Conservation (phyloP, 768 basidiomycete genomes). For the Exidia glandulosa region DNA sequence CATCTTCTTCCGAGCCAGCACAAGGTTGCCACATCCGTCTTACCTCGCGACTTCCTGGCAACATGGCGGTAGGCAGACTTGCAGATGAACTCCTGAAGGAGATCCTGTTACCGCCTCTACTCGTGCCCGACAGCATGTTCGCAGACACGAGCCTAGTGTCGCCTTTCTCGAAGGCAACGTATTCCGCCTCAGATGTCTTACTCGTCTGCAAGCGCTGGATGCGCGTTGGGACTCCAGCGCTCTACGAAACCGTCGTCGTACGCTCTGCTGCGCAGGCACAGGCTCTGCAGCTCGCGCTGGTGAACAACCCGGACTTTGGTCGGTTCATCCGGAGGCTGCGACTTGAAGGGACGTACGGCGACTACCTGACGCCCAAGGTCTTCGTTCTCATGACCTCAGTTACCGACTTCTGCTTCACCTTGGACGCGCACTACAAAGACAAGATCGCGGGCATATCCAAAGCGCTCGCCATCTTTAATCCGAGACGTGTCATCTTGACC, state of each 20-base stretch:
- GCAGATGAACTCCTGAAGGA: neutral
- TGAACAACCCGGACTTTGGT: neutral
- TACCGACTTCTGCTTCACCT: neutral
- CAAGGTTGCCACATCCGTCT: too few species aligned
- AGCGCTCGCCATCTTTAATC: neutral
- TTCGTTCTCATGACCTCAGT: neutral
- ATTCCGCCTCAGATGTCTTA: neutral
- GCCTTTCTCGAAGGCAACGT: neutral
- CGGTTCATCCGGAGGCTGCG: neutral
- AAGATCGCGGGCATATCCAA: neutral
- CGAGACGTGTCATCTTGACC: neutral
- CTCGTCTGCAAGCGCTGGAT: neutral
- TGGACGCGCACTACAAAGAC: neutral
- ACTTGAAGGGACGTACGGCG: neutral
- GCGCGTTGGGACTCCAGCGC: neutral
- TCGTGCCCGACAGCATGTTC: neutral
- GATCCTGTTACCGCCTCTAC: neutral
- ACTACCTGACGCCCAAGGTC: neutral
- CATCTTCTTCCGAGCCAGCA: too few species aligned
- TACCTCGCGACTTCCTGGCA: too few species aligned
- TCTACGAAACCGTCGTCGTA: neutral
- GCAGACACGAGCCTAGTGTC: neutral
- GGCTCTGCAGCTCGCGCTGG: neutral
- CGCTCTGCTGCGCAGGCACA: neutral
- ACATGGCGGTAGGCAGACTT: neutral